A percentile compares a stretch with the other conserved stretches of the same genome.
Evolutionary conservation across 805 yeast genomes (phyloP).

Genomic region (Dipodascopsis uninucleata): DNA sequence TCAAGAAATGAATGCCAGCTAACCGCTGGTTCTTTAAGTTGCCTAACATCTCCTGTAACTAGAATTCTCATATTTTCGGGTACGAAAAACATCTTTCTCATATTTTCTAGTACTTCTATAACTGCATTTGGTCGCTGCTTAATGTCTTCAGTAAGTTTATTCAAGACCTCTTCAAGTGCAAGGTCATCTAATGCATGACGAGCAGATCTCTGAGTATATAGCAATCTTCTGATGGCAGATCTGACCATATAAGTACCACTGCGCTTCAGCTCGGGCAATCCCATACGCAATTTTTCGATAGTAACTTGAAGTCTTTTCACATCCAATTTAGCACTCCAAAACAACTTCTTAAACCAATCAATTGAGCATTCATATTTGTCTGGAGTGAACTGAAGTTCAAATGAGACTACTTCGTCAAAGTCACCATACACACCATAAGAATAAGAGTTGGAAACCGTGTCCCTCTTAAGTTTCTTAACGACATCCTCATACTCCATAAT

Average conservation of each 20-base stretch:
- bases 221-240: conserved; percentile 54
- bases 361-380: conserved; percentile 65
- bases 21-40: conserved; percentile 53
- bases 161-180: conserved; percentile 57
- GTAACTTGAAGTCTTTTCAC: conserved; percentile 64
- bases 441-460: conserved; percentile 55
- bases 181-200: conserved; percentile 63
- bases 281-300: conserved; percentile 56
- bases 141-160: conserved; percentile 47
- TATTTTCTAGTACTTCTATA: conserved; percentile 46
- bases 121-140: conserved; percentile 42
- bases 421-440: conserved; percentile 55
- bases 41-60: conserved; percentile 63
- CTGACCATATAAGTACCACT: conserved; percentile 60
- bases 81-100: conserved; percentile 51
- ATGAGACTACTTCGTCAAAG: conserved; percentile 62
- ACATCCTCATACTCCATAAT: conserved; percentile 68
- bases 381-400: conserved; percentile 58
- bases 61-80: conserved; percentile 61
- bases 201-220: conserved; percentile 58
- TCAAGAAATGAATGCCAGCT: conserved; percentile 49
- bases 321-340: conserved; percentile 68
- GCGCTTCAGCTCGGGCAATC: conserved; percentile 61
- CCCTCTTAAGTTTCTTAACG: conserved; percentile 66
- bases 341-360: conserved; percentile 67